phyloP scores from a whole-genome alignment of 2,329 filamentous ascomycete species.

The Cercospora nicotianae region DNA sequence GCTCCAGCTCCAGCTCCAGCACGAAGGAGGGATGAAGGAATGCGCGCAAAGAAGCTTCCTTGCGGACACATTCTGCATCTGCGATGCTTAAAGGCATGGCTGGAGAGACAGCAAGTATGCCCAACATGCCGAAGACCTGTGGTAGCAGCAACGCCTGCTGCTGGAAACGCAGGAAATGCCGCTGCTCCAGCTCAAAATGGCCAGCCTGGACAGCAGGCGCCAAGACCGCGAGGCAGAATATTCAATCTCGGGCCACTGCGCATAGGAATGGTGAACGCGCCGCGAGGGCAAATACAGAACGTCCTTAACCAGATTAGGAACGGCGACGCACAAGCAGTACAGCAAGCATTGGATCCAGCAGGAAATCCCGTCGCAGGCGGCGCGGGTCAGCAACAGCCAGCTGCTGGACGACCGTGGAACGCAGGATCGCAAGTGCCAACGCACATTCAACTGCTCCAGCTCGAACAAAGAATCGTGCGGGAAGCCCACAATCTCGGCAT shows the following conservation, averaged over 20 bases:
- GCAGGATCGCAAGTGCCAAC: constrained; percentile 43
- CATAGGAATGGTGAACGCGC: constrained; percentile 65
- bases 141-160: constrained; percentile 34
- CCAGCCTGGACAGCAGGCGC: constrained; percentile 39
- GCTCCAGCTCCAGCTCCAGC: constrained; percentile 28
- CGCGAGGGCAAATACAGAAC: constrained; percentile 50
- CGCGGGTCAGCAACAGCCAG: constrained; percentile 32
- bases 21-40: constrained; percentile 68
- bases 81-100: constrained; percentile 91
- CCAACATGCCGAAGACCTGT: constrained; percentile 89
- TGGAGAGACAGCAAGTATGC: constrained; percentile 95
- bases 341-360: constrained; percentile 21
- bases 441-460: constrained; percentile 61
- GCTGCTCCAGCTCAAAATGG: constrained; percentile 22
- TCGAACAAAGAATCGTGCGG: constrained; percentile 68
- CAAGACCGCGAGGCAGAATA: constrained; percentile 44
- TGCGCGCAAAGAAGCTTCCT: constrained; percentile 90
- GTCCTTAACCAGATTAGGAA: constrained; percentile 37
- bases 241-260: constrained; percentile 74
- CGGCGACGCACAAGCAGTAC: constrained; percentile 13
- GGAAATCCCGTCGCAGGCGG: constrained; percentile 39
- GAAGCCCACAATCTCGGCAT: constrained; percentile 64
- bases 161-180: constrained; percentile 20
- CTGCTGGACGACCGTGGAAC: constrained; percentile 4
- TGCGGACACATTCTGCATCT: constrained; percentile 96